A percentile compares a stretch with the other conserved stretches of the same genome.
Evolutionary conservation across 495 filamentous ascomycete genomes (phyloP).

Genomic region (Lasiosphaeriaceae sp.): DNA sequence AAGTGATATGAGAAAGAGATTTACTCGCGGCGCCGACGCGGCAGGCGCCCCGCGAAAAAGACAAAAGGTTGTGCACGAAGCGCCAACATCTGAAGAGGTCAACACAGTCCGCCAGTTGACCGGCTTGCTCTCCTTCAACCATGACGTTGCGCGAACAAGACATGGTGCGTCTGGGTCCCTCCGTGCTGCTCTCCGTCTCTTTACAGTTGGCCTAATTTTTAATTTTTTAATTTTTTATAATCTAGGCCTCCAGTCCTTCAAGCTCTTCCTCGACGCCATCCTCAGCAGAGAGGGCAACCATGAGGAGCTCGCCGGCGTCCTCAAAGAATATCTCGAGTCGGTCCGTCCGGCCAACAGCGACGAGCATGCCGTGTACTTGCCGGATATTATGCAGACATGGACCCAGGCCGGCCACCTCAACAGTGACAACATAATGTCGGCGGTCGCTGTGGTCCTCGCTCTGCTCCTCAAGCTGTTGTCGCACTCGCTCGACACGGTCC

Average conservation of each 20-base stretch:
- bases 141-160: conserved; percentile 56
- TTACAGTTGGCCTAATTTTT: background rate
- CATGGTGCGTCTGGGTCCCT: conserved; percentile 49
- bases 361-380: conserved; percentile 55
- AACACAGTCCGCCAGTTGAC: conserved; percentile 56
- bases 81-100: conserved; percentile 52
- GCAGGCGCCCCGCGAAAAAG: conserved; percentile 26
- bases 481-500: conserved; percentile 61
- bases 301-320: conserved; percentile 49
- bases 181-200: background rate
- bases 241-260: conserved; percentile 70
- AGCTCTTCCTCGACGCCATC: conserved; percentile 67
- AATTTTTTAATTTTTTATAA: too few relatives aligned
- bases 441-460: conserved; percentile 69
- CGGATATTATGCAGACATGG: conserved; percentile 77
- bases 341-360: conserved; percentile 57
- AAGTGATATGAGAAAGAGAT: conserved; percentile 41
- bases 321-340: conserved; percentile 69
- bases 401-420: conserved; percentile 65
- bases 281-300: conserved; percentile 48
- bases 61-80: conserved; percentile 39
- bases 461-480: conserved; percentile 73
- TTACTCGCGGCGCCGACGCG: conserved; percentile 28
- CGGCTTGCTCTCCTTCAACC: conserved; percentile 61
- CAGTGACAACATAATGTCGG: conserved; percentile 69